Base-by-base conservation (phyloP, 225 moss, liverwort and hornwort genomes). In the Bryum argenteum region DNA sequence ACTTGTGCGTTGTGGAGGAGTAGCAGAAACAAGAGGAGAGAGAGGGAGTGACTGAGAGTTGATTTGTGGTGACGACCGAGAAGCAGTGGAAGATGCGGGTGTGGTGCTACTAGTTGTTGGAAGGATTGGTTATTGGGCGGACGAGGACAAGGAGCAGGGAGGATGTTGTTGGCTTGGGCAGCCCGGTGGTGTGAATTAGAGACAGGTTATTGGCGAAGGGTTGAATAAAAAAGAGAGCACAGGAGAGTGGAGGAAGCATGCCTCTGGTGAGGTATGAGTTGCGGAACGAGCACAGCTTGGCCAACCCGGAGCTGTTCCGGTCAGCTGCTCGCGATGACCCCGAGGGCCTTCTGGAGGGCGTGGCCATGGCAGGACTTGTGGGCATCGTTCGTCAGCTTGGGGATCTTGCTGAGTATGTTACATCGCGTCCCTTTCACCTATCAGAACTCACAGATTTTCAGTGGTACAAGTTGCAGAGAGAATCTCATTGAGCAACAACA, bases 301-400 rank as follows among this genome's bases (percentile, higher is more conserved):
- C 90, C 41, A 97, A 91, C 67, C 91, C 96, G 68, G 93, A 97
- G 84, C 78, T 97, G 63, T 97, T 90, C 77, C 85, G 91, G 75
- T 82, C 90, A 57, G 91, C 93, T 68, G 84, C 89, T 57, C 93
- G 87, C 80, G 93, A 96, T 89, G 96, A 97, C 79, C 96, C 96
- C 58, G 96, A 97, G 80, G 90, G 91, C 52, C 81, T 97, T 70
- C 83, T 97, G 84, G 93, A 97, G 80, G 96, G 96, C 69, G 91
- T 97, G 71, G 96, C 96, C 55, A 90, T 93, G 93, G 96, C 96
- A 19, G 96, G 93, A 17, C 91, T 97, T 10, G 90, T 97, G 39
- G 96, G 96, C 85, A 97, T 97, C 81, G 93, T 97, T 38, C 91
- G 96, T 43, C 96, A 97, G 91, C 91, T 97, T 53, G 96, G 96